A percentile compares a stretch with the other conserved stretches of the same genome.
Evolutionary conservation across 2,329 filamentous ascomycete species (phyloP).

Genomic region (Colletotrichum liaoningense): DNA sequence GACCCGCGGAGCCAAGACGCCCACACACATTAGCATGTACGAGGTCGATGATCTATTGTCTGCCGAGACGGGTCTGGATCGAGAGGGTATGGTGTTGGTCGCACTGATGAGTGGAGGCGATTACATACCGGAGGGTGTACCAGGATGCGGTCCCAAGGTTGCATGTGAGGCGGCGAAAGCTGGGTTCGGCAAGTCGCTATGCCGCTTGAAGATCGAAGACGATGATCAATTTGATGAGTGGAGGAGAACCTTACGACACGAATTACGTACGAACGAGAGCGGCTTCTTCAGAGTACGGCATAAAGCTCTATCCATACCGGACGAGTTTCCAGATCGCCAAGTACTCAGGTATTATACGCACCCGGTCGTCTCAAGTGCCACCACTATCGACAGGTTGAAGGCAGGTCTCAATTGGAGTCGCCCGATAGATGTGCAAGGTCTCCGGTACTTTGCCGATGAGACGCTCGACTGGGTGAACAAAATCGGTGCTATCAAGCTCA

Average conservation of each 20-base stretch:
- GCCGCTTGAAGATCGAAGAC: slow-evolving; percentile 71
- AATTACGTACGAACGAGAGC: slow-evolving; percentile 86
- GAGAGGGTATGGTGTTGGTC: slow-evolving; percentile 92
- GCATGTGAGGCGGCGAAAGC: slow-evolving; percentile 91
- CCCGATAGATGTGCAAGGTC: slow-evolving; percentile 71
- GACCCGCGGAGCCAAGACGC: slow-evolving; percentile 70
- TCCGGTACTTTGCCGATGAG: slow-evolving; percentile 81
- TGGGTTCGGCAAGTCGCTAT: slow-evolving; percentile 84
- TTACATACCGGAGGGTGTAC: slow-evolving; percentile 89
- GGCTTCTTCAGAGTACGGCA: slow-evolving; percentile 83
- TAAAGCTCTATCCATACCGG: slow-evolving; percentile 79
- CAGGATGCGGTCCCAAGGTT: slow-evolving; percentile 86
- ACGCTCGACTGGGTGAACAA: slow-evolving; percentile 89
- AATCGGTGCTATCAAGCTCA: slow-evolving; percentile 84
- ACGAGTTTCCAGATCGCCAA: slow-evolving; percentile 82
- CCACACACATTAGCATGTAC: slow-evolving; percentile 90
- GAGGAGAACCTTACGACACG: slow-evolving; percentile 78
- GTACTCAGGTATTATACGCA: slow-evolving; percentile 89
- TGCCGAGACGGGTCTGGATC: slow-evolving; percentile 70
- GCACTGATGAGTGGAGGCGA: slow-evolving; percentile 96
- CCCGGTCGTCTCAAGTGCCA: slow-evolving; percentile 78
- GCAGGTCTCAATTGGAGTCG: slow-evolving; percentile 69
- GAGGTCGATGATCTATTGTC: slow-evolving; percentile 65
- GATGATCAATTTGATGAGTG: slow-evolving; percentile 71
- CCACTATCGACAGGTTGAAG: slow-evolving; percentile 66